Evolutionary conservation across 352 stramenopile species (phyloP).

Genomic region (Phytopythium boreale): DNA sequence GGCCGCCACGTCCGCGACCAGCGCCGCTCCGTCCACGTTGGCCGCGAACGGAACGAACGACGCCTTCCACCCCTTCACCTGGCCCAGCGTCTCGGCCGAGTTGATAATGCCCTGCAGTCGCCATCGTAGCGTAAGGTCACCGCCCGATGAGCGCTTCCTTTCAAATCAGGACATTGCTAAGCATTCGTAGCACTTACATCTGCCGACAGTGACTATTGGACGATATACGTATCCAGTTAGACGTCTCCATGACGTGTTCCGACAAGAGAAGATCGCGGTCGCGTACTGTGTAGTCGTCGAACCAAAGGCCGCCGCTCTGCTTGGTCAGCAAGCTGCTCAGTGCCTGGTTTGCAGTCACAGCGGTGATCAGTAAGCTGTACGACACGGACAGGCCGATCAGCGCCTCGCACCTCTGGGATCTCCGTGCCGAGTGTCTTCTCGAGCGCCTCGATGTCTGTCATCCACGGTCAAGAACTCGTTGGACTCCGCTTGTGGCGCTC

Average conservation of each 20-base stretch:
- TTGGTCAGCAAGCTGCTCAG: constrained; percentile 64
- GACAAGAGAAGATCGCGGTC: background rate
- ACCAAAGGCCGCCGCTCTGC: constrained; percentile 80
- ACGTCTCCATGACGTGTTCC: background rate
- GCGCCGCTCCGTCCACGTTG: constrained; percentile 61
- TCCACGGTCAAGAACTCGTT: background rate
- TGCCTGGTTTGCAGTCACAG: constrained; percentile 20
- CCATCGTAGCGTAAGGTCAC: background rate
- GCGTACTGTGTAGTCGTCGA: constrained; percentile 74
- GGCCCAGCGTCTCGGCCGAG: constrained; percentile 41
- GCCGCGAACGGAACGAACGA: constrained; percentile 69
- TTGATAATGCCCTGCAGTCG: constrained; percentile 50
- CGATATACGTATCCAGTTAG: background rate
- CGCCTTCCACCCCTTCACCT: constrained; percentile 50
- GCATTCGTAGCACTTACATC: constrained; percentile 38
- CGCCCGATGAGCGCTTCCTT: background rate
- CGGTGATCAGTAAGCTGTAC: background rate
- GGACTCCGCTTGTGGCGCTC: background rate
- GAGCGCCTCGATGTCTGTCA: constrained; percentile 65
- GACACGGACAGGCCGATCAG: background rate
- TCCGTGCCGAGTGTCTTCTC: constrained; percentile 62
- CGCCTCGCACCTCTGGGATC: constrained; percentile 42
- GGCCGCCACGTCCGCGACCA: constrained; percentile 49
- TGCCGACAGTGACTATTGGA: constrained; percentile 47
- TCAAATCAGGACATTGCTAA: background rate